phyloP scores from a whole-genome alignment of 805 yeast species.

The Candida palmyrensis region DNA sequence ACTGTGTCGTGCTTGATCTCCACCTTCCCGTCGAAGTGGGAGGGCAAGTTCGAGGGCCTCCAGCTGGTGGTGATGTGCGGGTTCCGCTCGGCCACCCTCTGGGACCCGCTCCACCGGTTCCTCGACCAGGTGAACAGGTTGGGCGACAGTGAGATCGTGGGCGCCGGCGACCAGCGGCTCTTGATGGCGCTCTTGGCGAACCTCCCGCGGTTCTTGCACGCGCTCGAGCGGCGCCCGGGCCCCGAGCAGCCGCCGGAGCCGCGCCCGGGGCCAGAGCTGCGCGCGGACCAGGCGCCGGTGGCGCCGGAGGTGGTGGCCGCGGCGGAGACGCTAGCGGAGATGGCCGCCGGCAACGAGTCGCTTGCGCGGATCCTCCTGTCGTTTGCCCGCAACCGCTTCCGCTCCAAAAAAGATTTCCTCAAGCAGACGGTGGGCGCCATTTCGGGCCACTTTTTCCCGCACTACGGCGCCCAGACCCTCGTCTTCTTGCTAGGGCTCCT shows the following conservation, averaged over 20 bases:
- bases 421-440: constrained; percentile 73
- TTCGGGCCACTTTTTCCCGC: constrained; percentile 65
- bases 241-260: no score
- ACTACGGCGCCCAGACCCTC: constrained; percentile 66
- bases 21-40: constrained; percentile 94
- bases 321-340: constrained; percentile 47
- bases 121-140: constrained; percentile 65
- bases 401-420: constrained; percentile 87
- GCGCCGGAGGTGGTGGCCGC: constrained; percentile 44
- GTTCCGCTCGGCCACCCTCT: constrained; percentile 71
- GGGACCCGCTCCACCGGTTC: constrained; percentile 70
- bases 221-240: no score
- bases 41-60: constrained; percentile 85
- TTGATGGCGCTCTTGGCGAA: constrained; percentile 71
- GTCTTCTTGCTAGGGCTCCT: constrained; percentile 74
- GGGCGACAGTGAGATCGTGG: constrained; percentile 71
- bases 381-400: constrained; percentile 68
- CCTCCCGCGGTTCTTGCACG: constrained; percentile 79
- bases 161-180: constrained; percentile 63
- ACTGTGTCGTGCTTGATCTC: constrained; percentile 78
- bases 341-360: constrained; percentile 56
- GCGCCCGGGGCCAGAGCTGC: no score
- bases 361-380: constrained; percentile 73
- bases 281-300: constrained; percentile 46
- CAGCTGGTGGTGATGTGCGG: constrained; percentile 80